These are phyloP conservation scores for Yamadazyma sp. DNA, from an alignment of 1,139 yeast genomes.

Conservation along the genomic window DNA sequence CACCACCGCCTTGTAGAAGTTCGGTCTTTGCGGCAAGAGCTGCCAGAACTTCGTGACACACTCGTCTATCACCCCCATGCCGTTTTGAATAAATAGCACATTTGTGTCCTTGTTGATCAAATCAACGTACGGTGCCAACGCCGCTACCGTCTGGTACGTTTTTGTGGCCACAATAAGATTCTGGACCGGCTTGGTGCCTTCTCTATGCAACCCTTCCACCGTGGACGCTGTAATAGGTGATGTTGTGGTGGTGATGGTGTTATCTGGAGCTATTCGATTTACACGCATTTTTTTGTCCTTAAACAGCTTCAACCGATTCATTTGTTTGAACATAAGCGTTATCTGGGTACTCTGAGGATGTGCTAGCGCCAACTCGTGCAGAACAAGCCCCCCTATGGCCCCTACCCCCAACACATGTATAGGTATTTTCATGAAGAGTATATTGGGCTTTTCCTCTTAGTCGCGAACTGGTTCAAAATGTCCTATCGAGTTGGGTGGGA, in stretches of 20 bases:
- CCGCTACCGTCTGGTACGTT: constrained; percentile 52
- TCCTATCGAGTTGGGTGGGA: too few relatives aligned
- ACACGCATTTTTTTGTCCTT: constrained; percentile 10
- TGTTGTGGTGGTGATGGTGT: constrained; percentile 7
- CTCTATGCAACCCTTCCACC: not conserved
- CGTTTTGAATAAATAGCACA: constrained; percentile 73
- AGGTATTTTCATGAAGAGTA: not conserved
- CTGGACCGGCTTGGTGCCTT: constrained; percentile 29
- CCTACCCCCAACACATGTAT: constrained; percentile 16
- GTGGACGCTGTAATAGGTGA: constrained; percentile 7
- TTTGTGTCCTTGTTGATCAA: constrained; percentile 46
- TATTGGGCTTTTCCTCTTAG: not conserved
- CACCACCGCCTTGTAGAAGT: constrained; percentile 69
- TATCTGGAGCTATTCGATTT: constrained; percentile 18
- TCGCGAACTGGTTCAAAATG: not conserved
- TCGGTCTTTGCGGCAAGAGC: constrained; percentile 47
- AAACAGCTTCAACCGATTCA: not conserved
- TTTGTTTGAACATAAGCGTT: constrained; percentile 8
- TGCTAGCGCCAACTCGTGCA: constrained; percentile 13
- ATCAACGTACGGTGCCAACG: constrained; percentile 44
- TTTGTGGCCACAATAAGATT: constrained; percentile 66
- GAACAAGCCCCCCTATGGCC: constrained; percentile 18
- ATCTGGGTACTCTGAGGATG: constrained; percentile 4
- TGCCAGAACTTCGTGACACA: constrained; percentile 58
- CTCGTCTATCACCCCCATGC: constrained; percentile 65